Evolutionary conservation across 2,329 filamentous ascomycete species (phyloP), one percentile per base, ranked within the genome.

Genomic region (Remersonia thermophila): DNA sequence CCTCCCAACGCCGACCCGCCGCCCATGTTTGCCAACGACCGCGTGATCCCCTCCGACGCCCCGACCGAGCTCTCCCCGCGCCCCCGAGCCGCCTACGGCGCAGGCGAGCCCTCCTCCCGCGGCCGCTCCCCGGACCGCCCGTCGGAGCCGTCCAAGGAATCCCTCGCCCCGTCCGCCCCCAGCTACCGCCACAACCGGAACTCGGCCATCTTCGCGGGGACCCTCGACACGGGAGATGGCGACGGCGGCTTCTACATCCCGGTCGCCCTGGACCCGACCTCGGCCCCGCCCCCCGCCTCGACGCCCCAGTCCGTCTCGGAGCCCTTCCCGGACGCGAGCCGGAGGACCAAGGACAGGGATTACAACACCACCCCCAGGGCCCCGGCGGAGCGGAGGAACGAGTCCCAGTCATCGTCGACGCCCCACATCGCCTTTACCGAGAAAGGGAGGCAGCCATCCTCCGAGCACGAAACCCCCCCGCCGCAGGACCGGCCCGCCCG

Each of bases 351-450:
- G 43, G 66, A 73, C 16, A 71, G 65, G 43, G 77, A 82, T 45
- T 80, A 80, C 46, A 80, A 79, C 50, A 62, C 56, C 34, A 49
- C 59, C 5, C 43, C 60, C 25, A 69, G 65, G 52, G 52, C 58
- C n/a, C 41, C 53, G 2, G 46, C 59, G 12, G 45, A 57, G 3
- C 65, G 72, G 35, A 67, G 59, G 47, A 66, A 64, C 32, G 52
- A 51, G 12, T 69, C 70, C 30, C 69, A 68, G 1, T 62, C 65
- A 37, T 55, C 62, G 40, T 71, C 77, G 2, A 86, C 83, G 12
- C 84, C 86, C n/a, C 86, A 94, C 51, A 93, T 93, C 49, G 82
- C 85, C 15, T 93, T 86, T 54, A 85, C 93, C 55, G 84, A 93
- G 51, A 91, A 87, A 57, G 74, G 75, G 2, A 73, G 82, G 30